These are phyloP conservation scores for Yarrowia hollandica DNA, from an alignment of 805 yeast species.

Conservation along the genomic window DNA sequence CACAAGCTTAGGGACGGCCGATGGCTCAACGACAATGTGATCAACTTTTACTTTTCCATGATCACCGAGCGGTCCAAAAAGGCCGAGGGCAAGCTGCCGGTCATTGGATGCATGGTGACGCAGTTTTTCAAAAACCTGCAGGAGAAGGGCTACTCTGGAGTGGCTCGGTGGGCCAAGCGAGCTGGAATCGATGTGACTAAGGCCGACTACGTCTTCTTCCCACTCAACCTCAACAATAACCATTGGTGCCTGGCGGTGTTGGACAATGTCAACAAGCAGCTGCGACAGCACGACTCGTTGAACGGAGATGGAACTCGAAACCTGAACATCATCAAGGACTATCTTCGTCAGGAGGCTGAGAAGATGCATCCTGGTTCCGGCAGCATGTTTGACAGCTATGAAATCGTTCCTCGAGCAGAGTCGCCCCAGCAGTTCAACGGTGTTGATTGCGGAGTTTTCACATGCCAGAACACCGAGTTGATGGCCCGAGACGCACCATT, in stretches of 20 bases:
- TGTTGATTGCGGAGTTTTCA: constrained; percentile 91
- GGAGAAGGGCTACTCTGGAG: constrained; percentile 73
- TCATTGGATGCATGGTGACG: constrained; percentile 60
- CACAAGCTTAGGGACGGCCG: constrained; percentile 64
- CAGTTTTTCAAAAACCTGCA: constrained; percentile 79
- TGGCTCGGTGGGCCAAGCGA: constrained; percentile 79
- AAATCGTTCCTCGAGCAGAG: constrained; percentile 39
- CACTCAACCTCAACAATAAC: constrained; percentile 76
- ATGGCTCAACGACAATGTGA: constrained; percentile 91
- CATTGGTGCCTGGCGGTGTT: constrained; percentile 93
- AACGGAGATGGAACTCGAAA: constrained; percentile 44
- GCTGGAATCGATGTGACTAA: constrained; percentile 65
- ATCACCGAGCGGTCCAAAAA: constrained; percentile 49
- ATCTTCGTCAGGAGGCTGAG: constrained; percentile 67
- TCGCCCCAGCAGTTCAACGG: constrained; percentile 90
- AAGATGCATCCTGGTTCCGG: constrained; percentile 47
- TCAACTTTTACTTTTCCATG: constrained; percentile 73
- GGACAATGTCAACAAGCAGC: constrained; percentile 57
- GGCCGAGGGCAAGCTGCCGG: background rate
- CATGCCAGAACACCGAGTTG: constrained; percentile 73
- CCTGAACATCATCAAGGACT: constrained; percentile 54
- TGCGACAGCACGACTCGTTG: constrained; percentile 78
- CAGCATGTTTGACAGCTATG: constrained; percentile 39
- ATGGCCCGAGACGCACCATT: constrained; percentile 54
- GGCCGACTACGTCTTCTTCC: constrained; percentile 69